Percentiles rank a stretch among this genome's conserved stretches.
Evolutionary conservation across 345 rosid genomes (phyloP).

Genomic region (Corchorus olitorius): DNA sequence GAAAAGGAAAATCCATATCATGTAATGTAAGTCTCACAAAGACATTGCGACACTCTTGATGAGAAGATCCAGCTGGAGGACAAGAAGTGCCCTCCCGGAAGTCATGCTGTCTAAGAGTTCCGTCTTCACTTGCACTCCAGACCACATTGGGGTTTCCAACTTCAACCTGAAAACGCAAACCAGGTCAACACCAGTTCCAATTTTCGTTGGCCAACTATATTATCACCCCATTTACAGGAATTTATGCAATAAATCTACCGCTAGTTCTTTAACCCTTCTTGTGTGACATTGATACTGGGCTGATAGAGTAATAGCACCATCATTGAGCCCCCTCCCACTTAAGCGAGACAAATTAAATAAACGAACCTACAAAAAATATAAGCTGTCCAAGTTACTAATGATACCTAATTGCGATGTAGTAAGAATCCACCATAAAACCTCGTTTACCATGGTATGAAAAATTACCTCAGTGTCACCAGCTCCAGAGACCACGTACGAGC

Average conservation of each 20-base stretch:
- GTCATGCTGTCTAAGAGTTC: slow-evolving; percentile 96
- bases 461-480: slow-evolving; percentile 97
- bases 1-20: slow-evolving; percentile 8
- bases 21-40: slow-evolving; percentile 50
- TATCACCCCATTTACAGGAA: slow-evolving; percentile 16
- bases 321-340: slow-evolving; percentile 57
- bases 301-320: slow-evolving; percentile 61
- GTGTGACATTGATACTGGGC: slow-evolving; percentile 85
- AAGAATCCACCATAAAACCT: slow-evolving; percentile 5
- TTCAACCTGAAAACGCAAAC: slow-evolving; percentile 61
- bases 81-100: slow-evolving; percentile 82
- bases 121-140: slow-evolving; percentile 99
- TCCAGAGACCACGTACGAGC: slow-evolving; percentile 70
- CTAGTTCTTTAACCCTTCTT: slow-evolving; percentile 87
- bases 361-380: slow-evolving; percentile 56
- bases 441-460: slow-evolving; percentile 10
- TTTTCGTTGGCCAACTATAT: neutral
- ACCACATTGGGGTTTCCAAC: slow-evolving; percentile 92
- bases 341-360: slow-evolving; percentile 70
- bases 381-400: slow-evolving; percentile 19
- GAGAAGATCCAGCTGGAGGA: slow-evolving; percentile 79
- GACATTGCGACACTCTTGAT: slow-evolving; percentile 84
- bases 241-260: slow-evolving; percentile 55
- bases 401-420: slow-evolving; percentile 11
- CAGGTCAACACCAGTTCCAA: neutral